These are phyloP conservation scores for Nicotiana sylvestris DNA, from an alignment of 257 asterid species.

Conservation along the genomic window DNA sequence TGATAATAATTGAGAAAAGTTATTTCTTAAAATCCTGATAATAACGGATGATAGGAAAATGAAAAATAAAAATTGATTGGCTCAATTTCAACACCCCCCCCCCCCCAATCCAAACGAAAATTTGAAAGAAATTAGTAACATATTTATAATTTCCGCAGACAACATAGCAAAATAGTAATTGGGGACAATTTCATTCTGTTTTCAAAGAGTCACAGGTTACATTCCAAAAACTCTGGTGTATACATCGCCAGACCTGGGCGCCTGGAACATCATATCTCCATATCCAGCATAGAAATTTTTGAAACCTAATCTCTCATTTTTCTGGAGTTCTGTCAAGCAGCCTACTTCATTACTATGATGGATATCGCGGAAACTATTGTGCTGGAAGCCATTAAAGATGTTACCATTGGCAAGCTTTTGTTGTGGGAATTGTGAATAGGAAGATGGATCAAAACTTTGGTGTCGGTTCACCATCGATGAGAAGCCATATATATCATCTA, in stretches of 20 bases:
- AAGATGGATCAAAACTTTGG: conserved; percentile 36
- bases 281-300: conserved; percentile 60
- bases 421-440: conserved; percentile 40
- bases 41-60: not conserved
- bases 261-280: conserved; percentile 56
- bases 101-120: not conserved
- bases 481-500: conserved; percentile 36
- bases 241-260: conserved; percentile 59
- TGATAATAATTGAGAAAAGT: too few species aligned
- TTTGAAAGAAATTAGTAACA: not conserved
- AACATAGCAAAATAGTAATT: not conserved
- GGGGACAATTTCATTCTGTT: not conserved
- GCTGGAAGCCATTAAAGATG: conserved; percentile 39
- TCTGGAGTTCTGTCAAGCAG: conserved; percentile 34
- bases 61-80: not conserved
- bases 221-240: conserved; percentile 58
- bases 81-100: not conserved
- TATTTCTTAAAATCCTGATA: too few species aligned
- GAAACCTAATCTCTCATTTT: conserved; percentile 56
- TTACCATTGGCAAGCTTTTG: conserved; percentile 37
- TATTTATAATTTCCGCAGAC: not conserved
- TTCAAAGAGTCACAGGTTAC: conserved; percentile 23
- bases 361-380: conserved; percentile 33
- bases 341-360: conserved; percentile 47
- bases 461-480: conserved; percentile 43